A percentile compares a stretch with the other conserved stretches of the same genome.
Conservation (phyloP, 1,284 basidiomycete genomes). For the Peniophora sp. region DNA sequence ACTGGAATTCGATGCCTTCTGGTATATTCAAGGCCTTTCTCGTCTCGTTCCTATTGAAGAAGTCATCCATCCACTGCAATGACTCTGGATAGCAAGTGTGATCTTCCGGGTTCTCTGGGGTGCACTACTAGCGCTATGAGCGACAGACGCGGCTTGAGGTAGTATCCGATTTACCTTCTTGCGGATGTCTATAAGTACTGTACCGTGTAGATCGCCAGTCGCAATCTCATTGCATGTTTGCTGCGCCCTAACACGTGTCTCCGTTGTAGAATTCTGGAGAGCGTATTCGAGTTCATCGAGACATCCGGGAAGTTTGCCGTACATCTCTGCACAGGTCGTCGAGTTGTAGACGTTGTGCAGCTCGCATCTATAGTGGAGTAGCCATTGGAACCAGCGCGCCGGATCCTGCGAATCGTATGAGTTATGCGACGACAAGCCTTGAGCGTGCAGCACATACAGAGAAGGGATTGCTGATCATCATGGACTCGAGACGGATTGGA, state of each 20-base stretch:
- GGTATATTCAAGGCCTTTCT: conserved; percentile 19
- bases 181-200: not conserved
- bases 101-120: too few species aligned
- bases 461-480: conserved; percentile 25
- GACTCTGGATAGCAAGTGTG: too few species aligned
- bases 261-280: conserved; percentile 11
- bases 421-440: not conserved
- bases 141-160: too few species aligned
- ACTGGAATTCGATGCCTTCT: conserved; percentile 6
- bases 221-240: conserved; percentile 5
- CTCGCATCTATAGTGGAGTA: conserved; percentile 20
- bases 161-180: not conserved
- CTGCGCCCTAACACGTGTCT: conserved; percentile 13
- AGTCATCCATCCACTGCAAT: conserved; percentile 14
- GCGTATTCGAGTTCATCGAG: conserved; percentile 19
- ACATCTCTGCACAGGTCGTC: conserved; percentile 18
- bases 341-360: conserved; percentile 19
- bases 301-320: conserved; percentile 16
- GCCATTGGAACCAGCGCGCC: conserved; percentile 20
- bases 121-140: too few species aligned
- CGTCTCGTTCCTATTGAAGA: conserved; percentile 14
- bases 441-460: conserved; percentile 16
- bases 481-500: conserved; percentile 22
- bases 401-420: conserved; percentile 14
- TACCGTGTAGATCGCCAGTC: not conserved